Base-by-base conservation (phyloP, 192 early-diverging fungal genomes). In the Backusella circina region DNA sequence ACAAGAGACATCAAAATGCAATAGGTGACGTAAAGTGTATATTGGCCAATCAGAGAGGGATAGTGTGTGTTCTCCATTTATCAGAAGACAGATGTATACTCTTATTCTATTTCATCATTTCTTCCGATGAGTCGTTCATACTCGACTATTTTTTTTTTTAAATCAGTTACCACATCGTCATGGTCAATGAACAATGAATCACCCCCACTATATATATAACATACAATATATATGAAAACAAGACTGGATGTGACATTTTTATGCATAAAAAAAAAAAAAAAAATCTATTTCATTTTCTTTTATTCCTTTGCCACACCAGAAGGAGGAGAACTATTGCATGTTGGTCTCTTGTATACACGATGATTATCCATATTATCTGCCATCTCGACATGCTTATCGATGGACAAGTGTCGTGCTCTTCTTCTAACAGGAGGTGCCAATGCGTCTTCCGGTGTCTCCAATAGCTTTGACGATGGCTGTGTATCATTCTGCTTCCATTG, bases 401-500 rank as follows among this genome's bases (percentile, higher is more conserved):
- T 70, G 13, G 68, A 70, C 21, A 70, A 16, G 38, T 70, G 68
- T 39, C 68, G 36, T 41, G 68, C 68, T 28, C 68, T 70, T 39
- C 68, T 39, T 44, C 68, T 28, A 13, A 70, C 38, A 16, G 68
- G 68, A 39, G 8, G 33, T 1, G 9, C 38, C 3, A 70, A 47
- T 38, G 28, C 68, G 30, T 70, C 38, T 5, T 54, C 51, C 4
- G 65, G 31, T 16, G 26, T 10, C 6, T 21, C 21, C 51, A 54
- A 0, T 10, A 54, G 21, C 0, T 54, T 4, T 10, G 51, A 21
- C 3, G 51, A 16, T 21, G 21, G 8, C 8, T n/a, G 1, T 9
- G n/a, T 8, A 2, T 8, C 7, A 7, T 54, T 54, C 5, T 54
- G 51, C 70, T 85, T 84, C 79, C 84, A 88, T 75, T 85, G 84